These are phyloP conservation scores for Ceratocystis ficicola DNA, from an alignment of 2,329 filamentous ascomycete species.

Conservation along the genomic window DNA sequence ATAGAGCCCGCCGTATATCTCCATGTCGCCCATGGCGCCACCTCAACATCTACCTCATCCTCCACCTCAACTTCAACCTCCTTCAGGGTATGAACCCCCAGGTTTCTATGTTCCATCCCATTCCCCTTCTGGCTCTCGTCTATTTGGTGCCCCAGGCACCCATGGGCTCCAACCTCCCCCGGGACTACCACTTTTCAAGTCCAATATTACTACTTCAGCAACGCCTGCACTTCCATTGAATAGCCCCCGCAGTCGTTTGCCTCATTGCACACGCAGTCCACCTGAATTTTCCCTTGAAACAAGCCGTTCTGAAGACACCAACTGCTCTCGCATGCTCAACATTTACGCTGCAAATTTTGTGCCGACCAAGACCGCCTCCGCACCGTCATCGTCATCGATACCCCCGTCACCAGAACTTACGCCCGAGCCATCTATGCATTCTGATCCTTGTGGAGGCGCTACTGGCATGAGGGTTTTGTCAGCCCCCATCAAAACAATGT, in stretches of 20 bases:
- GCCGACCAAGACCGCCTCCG: background rate
- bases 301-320: background rate
- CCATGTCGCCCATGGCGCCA: constrained; percentile 2
- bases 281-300: background rate
- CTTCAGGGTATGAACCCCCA: background rate
- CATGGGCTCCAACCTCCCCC: background rate
- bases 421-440: background rate
- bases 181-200: background rate
- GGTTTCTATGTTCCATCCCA: background rate
- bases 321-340: background rate
- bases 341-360: constrained; percentile 10
- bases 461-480: background rate
- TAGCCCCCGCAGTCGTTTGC: background rate
- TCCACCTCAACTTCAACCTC: background rate
- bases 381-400: constrained; percentile 2
- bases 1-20: constrained; percentile 10
- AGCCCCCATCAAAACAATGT: background rate
- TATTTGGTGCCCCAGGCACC: background rate
- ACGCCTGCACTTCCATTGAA: background rate
- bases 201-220: background rate
- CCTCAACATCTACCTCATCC: background rate
- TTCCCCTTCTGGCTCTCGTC: background rate
- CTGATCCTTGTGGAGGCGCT: background rate
- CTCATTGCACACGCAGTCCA: background rate
- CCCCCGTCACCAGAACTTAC: constrained; percentile 1